Percentiles rank a stretch among this genome's conserved stretches.
Conservation (phyloP, 2,329 filamentous ascomycete species). For the Huntiella bhutanensis region DNA sequence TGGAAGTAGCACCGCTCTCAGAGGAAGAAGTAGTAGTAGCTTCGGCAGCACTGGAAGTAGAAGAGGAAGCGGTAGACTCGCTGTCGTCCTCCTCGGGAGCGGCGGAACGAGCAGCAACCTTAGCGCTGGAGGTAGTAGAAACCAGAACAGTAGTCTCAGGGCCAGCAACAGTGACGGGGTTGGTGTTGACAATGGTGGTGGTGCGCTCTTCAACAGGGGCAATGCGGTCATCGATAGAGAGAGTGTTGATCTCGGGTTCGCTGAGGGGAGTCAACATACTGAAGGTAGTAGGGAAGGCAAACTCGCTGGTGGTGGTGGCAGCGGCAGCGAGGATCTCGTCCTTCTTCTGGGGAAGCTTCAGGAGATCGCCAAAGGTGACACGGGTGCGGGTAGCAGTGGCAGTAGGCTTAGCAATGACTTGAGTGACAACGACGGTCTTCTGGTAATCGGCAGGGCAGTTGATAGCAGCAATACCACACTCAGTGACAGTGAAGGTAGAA, state of each 20-base stretch:
- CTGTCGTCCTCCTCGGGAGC: background rate
- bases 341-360: background rate
- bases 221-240: constrained; percentile 1
- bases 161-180: background rate
- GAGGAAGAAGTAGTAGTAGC: background rate
- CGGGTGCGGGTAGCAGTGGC: background rate
- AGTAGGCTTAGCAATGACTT: background rate
- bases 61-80: background rate
- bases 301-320: background rate
- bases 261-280: constrained; percentile 1
- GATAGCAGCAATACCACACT: constrained; percentile 20
- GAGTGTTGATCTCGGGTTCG: constrained; percentile 8
- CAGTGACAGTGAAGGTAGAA: constrained; percentile 18
- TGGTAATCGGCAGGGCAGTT: constrained; percentile 23
- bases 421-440: constrained; percentile 17
- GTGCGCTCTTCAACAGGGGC: background rate
- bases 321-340: background rate
- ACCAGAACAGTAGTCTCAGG: background rate
- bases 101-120: background rate
- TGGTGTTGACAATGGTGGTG: background rate
- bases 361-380: background rate
- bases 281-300: constrained; percentile 8
- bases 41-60: background rate
- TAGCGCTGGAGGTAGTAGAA: background rate
- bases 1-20: background rate